A percentile compares a stretch with the other conserved stretches of the same genome.
Conservation (phyloP, 2,329 filamentous ascomycete genomes). For the Fusarium caatingaense region DNA sequence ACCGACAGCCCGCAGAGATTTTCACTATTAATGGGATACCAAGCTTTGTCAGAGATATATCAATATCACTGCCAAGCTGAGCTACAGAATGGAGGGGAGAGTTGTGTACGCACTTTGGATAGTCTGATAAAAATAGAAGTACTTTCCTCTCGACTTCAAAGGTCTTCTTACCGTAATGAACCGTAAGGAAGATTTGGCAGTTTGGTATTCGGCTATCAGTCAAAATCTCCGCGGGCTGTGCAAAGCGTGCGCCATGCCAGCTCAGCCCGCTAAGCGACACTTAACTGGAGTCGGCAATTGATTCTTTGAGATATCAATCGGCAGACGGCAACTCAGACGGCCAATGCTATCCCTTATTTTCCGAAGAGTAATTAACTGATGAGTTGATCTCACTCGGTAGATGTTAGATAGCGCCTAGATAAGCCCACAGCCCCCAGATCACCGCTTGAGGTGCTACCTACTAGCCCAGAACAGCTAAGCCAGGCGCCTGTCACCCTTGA, state of each 20-base stretch:
- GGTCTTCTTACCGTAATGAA: fast-evolving
- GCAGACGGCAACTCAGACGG: not conserved
- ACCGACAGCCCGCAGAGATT: not conserved
- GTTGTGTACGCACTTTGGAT: fast-evolving
- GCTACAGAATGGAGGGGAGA: fast-evolving
- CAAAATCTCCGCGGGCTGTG: not conserved
- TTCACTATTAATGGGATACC: not conserved
- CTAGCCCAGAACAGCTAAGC: too few relatives aligned
- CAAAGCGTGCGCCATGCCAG: not conserved
- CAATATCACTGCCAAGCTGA: too few relatives aligned
- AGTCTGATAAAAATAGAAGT: too few relatives aligned
- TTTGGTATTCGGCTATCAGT: too few relatives aligned
- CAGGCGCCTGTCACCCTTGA: too few relatives aligned
- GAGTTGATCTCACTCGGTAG: not conserved
- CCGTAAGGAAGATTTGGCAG: too few relatives aligned
- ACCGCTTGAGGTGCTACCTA: too few relatives aligned
- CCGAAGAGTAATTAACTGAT: not conserved
- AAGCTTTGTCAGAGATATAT: too few relatives aligned
- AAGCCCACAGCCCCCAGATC: slow-evolving; percentile 3
- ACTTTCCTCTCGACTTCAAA: too few relatives aligned
- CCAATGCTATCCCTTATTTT: not conserved
- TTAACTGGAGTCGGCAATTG: not conserved
- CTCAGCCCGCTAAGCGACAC: not conserved
- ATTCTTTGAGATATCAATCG: not conserved
- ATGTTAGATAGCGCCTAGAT: slow-evolving; percentile 22